A percentile compares a stretch with the other conserved stretches of the same genome.
Evolutionary conservation across 2,329 filamentous ascomycete species (phyloP).

Genomic region (Verticillium nubilum): DNA sequence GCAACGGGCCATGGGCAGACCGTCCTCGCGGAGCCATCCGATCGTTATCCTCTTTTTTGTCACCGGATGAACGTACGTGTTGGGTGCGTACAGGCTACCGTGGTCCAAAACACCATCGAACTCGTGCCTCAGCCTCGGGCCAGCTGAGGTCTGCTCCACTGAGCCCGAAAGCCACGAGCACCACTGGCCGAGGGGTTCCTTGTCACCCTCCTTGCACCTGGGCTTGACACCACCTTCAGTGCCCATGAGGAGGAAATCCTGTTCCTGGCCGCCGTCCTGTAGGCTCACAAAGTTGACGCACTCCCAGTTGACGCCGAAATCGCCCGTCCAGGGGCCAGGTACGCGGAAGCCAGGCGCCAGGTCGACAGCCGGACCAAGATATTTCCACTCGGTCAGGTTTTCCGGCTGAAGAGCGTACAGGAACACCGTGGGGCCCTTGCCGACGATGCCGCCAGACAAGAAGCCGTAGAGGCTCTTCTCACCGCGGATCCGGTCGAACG

Average conservation of each 20-base stretch:
- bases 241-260: constrained; percentile 38
- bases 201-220: constrained; percentile 8
- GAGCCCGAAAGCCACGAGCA: constrained; percentile 37
- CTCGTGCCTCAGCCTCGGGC: constrained; percentile 22
- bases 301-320: constrained; percentile 47
- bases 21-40: constrained; percentile 47
- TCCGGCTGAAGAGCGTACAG: constrained; percentile 34
- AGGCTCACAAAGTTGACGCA: constrained; percentile 40
- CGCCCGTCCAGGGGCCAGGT: constrained; percentile 38
- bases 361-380: constrained; percentile 34
- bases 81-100: constrained; percentile 42
- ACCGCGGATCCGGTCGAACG: constrained; percentile 17
- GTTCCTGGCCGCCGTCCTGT: constrained; percentile 19
- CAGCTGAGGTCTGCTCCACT: constrained; percentile 11
- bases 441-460: constrained; percentile 39
- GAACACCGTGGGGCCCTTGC: constrained; percentile 36
- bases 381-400: constrained; percentile 37
- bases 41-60: constrained; percentile 34
- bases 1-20: constrained; percentile 34
- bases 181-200: constrained; percentile 7
- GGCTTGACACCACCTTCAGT: constrained; percentile 31
- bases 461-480: constrained; percentile 34
- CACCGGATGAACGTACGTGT: constrained; percentile 39
- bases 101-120: constrained; percentile 42
- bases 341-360: constrained; percentile 30